phyloP scores from a whole-genome alignment of 495 filamentous ascomycete genomes.

The Amphirosellinia nigrospora region DNA sequence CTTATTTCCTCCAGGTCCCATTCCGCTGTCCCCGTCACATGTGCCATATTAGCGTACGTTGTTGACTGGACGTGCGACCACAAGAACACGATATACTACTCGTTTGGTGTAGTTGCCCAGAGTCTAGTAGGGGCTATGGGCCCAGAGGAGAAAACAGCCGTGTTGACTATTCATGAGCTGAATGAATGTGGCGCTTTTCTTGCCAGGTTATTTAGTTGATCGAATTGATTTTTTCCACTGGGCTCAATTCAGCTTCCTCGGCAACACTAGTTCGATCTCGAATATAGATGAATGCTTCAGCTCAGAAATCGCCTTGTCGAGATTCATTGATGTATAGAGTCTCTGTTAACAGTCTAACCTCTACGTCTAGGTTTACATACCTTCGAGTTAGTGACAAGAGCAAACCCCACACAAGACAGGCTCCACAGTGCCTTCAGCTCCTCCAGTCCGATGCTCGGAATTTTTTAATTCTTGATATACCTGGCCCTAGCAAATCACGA shows the following conservation, averaged over 20 bases:
- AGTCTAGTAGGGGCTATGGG: background rate
- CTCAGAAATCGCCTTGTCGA: background rate
- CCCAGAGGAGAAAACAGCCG: background rate
- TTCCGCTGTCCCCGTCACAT: background rate
- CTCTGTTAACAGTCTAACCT: background rate
- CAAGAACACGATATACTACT: background rate
- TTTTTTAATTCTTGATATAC: background rate
- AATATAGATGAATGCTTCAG: background rate
- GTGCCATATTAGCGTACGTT: background rate
- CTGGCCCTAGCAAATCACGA: background rate
- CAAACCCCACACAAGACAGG: background rate
- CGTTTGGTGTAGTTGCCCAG: background rate
- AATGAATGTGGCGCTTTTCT: background rate
- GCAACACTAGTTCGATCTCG: background rate
- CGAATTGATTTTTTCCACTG: background rate
- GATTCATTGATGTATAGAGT: background rate
- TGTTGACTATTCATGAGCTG: constrained; percentile 5
- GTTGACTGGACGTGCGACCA: background rate
- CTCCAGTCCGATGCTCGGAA: background rate
- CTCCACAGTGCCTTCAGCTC: background rate
- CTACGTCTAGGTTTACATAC: background rate
- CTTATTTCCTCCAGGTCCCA: background rate
- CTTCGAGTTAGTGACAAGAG: background rate
- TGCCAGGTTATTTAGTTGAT: background rate
- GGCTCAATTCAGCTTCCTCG: background rate